phyloP scores from a whole-genome alignment of 139 green algal genomes.

The Desmodesmus armatus region DNA sequence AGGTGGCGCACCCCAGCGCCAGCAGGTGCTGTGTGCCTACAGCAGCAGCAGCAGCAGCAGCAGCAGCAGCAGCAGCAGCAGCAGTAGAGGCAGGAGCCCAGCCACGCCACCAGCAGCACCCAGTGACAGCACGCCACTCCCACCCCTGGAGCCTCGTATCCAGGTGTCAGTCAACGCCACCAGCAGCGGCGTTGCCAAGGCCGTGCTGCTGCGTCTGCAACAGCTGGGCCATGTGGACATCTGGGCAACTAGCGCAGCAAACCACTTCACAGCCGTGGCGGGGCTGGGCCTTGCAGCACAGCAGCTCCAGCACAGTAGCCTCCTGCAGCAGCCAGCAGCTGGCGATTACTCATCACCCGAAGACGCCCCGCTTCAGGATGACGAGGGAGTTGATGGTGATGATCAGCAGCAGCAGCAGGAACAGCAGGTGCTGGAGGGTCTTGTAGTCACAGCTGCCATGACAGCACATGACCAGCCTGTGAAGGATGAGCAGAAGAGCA shows the following conservation, averaged over 20 bases:
- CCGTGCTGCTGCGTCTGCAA: background rate
- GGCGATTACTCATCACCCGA: too few species aligned
- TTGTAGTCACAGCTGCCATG: background rate
- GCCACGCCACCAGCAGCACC: background rate
- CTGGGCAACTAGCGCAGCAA: conserved; percentile 28
- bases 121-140: background rate
- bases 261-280: conserved; percentile 22
- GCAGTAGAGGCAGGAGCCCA: background rate
- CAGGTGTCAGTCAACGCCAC: background rate
- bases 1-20: too few species aligned
- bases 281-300: too few species aligned
- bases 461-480: conserved; percentile 22
- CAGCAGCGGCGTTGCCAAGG: background rate
- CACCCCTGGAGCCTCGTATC: conserved; percentile 1
- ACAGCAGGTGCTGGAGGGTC: background rate
- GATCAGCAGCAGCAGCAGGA: background rate
- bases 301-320: too few species aligned
- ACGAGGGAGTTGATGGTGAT: conserved; percentile 3
- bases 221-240: background rate
- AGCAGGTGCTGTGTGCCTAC: background rate
- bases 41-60: background rate
- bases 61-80: background rate
- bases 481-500: conserved; percentile 23
- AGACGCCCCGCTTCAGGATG: too few species aligned
- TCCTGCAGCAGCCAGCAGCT: too few species aligned